Percentiles rank a stretch among this genome's conserved stretches.
Conservation (phyloP, 768 basidiomycete genomes). For the Tylopilus sp. region DNA sequence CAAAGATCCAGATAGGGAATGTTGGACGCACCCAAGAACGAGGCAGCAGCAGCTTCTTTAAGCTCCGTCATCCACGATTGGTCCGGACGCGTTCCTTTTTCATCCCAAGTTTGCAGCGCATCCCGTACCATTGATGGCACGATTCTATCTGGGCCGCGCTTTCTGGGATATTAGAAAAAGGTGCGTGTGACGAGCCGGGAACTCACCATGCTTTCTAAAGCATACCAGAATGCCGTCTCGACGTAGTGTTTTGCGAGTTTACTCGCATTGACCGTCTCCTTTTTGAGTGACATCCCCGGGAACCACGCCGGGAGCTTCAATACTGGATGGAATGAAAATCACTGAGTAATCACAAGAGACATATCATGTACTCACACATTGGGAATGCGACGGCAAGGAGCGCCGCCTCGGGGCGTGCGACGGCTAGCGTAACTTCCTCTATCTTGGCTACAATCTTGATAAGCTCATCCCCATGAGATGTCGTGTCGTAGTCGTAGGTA, state of each 20-base stretch:
- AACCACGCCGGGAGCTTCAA: constrained; percentile 16
- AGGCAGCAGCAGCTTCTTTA: not conserved
- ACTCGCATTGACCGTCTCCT: not conserved
- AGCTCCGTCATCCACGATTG: not conserved
- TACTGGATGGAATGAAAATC: not conserved
- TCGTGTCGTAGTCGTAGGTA: constrained; percentile 12
- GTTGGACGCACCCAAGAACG: not conserved
- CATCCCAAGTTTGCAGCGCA: not conserved
- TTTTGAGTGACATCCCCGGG: constrained; percentile 4
- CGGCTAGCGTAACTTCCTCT: not conserved
- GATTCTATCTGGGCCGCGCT: not conserved
- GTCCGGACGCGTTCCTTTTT: not conserved
- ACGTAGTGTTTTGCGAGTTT: not conserved
- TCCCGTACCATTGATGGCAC: not conserved
- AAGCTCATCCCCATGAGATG: constrained; percentile 4
- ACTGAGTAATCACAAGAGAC: not conserved
- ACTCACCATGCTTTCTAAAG: constrained; percentile 2
- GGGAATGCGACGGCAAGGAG: constrained; percentile 2
- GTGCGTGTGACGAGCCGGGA: no score
- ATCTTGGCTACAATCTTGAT: not conserved
- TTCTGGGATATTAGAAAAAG: not conserved
- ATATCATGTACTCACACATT: not conserved
- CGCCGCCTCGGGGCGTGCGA: constrained; percentile 4
- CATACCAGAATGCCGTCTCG: not conserved
- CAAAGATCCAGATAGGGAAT: not conserved